Conservation (phyloP, 306 rosid genomes). For the Dalbergia oliveri region DNA sequence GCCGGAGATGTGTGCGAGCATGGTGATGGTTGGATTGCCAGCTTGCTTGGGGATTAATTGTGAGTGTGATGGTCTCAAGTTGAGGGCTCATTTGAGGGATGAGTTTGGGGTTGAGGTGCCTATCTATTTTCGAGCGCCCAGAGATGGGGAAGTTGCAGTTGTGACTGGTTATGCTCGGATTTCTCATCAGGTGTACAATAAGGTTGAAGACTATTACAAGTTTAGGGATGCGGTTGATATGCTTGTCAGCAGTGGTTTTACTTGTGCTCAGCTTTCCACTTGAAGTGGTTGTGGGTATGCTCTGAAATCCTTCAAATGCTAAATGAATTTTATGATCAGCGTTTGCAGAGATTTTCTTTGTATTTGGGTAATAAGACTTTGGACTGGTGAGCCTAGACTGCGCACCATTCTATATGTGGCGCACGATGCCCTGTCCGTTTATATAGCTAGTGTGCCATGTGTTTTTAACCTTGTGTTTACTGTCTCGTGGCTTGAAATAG, state of each 20-base stretch:
- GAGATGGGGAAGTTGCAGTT: slow-evolving; percentile 53
- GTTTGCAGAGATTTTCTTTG: background rate
- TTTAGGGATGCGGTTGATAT: slow-evolving; percentile 67
- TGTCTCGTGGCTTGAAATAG: background rate
- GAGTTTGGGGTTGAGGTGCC: slow-evolving; percentile 78
- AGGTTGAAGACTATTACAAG: slow-evolving; percentile 66
- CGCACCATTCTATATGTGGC: no score
- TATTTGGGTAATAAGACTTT: slow-evolving; percentile 7
- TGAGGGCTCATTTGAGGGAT: slow-evolving; percentile 71
- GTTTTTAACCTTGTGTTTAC: no score
- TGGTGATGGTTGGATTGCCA: slow-evolving; percentile 87
- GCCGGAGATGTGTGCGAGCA: slow-evolving; percentile 80
- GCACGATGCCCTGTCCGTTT: no score
- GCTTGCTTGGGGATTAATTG: slow-evolving; percentile 61
- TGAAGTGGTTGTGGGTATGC: slow-evolving; percentile 62
- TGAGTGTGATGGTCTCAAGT: slow-evolving; percentile 62
- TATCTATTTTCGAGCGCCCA: slow-evolving; percentile 65
- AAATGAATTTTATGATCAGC: background rate
- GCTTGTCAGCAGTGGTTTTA: slow-evolving; percentile 66
- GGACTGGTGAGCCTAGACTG: no score
- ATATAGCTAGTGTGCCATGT: background rate
- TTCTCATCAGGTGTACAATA: slow-evolving; percentile 87
- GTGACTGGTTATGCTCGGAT: slow-evolving; percentile 82
- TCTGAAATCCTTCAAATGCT: background rate
- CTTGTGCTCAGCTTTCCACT: slow-evolving; percentile 61